These are phyloP conservation scores for Hypoxylon fragiforme DNA, from an alignment of 495 filamentous ascomycete genomes.

Conservation along the genomic window DNA sequence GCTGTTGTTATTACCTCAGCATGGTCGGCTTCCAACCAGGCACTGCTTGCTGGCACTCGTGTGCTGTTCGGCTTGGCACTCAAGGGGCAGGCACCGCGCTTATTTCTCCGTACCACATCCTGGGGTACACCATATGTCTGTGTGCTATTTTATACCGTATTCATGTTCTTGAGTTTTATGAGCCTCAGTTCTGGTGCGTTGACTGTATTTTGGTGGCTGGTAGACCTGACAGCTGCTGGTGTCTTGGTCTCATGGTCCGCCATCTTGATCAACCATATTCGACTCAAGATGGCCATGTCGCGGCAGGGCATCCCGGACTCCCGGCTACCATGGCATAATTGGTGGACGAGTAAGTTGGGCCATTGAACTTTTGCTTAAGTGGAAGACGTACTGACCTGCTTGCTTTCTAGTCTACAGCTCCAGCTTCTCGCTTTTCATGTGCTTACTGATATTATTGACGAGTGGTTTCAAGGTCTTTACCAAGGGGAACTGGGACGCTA, in stretches of 20 bases:
- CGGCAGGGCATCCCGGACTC: conserved; percentile 43
- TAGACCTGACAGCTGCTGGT: conserved; percentile 58
- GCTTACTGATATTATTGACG: conserved; percentile 51
- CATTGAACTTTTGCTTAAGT: not conserved
- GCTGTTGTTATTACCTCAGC: conserved; percentile 72
- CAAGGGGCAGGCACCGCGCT: conserved; percentile 59
- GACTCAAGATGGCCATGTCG: conserved; percentile 47
- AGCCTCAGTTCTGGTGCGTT: conserved; percentile 58
- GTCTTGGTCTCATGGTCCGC: conserved; percentile 59
- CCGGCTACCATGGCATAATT: conserved; percentile 51
- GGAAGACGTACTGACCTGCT: conserved; percentile 7
- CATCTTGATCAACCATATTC: conserved; percentile 53
- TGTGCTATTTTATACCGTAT: conserved; percentile 53
- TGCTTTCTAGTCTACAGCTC: conserved; percentile 38
- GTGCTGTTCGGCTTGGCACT: conserved; percentile 65
- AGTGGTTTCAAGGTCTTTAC: conserved; percentile 53
- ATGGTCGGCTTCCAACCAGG: conserved; percentile 69
- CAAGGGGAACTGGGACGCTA: conserved; percentile 50
- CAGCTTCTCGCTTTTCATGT: conserved; percentile 46
- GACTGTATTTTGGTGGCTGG: conserved; percentile 65
- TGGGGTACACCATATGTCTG: conserved; percentile 66
- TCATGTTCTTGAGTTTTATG: conserved; percentile 63
- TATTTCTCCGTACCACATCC: conserved; percentile 60
- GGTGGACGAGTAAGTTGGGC: conserved; percentile 39
- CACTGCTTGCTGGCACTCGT: conserved; percentile 62